Conservation (phyloP, 371 early-diverging fungal genomes). For the Thermomucor indicae-seudaticae region DNA sequence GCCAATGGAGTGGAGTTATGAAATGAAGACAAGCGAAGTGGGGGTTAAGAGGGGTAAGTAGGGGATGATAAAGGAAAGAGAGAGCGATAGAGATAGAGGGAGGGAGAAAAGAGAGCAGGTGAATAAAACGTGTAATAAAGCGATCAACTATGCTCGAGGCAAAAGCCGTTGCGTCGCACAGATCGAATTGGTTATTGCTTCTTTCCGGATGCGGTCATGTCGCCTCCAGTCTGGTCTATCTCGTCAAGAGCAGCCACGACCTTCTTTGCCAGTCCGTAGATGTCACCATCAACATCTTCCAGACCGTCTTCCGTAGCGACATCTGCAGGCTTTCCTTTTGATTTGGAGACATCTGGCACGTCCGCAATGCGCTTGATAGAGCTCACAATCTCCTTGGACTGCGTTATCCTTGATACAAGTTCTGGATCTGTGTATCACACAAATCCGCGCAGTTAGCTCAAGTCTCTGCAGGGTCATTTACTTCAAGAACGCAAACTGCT, state of each 20-base stretch:
- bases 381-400: slow-evolving; percentile 26
- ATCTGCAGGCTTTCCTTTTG: slow-evolving; percentile 3
- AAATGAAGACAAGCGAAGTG: too few species aligned
- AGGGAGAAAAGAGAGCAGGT: not conserved
- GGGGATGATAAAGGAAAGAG: not conserved
- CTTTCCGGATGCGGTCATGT: slow-evolving; percentile 1
- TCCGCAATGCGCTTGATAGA: slow-evolving; percentile 33
- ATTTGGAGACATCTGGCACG: slow-evolving; percentile 10
- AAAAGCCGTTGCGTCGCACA: too few species aligned
- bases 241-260: slow-evolving; percentile 24
- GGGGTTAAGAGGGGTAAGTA: too few species aligned
- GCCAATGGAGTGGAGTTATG: too few species aligned
- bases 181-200: slow-evolving; percentile 11
- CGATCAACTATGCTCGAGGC: not conserved
- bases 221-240: slow-evolving; percentile 5
- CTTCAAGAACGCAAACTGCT: slow-evolving; percentile 1
- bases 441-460: not conserved
- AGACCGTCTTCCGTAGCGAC: slow-evolving; percentile 10
- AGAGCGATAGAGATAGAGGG: not conserved
- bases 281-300: slow-evolving; percentile 41
- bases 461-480: not conserved
- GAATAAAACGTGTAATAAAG: not conserved
- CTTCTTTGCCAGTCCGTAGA: slow-evolving; percentile 37
- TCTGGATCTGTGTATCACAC: slow-evolving; percentile 26
- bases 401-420: slow-evolving; percentile 23